phyloP scores from a whole-genome alignment of 2,329 filamentous ascomycete genomes.

The Chaetomium olivaceum region DNA sequence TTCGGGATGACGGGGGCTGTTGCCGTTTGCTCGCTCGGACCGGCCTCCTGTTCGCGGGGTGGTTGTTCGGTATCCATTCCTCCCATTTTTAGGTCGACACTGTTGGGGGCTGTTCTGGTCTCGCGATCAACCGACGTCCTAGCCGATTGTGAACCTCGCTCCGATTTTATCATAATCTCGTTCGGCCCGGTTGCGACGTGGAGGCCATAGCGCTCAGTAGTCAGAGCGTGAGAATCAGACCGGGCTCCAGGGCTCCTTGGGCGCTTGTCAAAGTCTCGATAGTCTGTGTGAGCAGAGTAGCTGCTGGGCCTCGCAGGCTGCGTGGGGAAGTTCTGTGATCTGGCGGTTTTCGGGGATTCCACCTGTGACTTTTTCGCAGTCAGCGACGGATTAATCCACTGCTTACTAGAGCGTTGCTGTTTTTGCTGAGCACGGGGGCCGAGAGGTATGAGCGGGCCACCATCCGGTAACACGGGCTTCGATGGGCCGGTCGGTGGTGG shows the following conservation, averaged over 20 bases:
- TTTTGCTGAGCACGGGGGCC: constrained; percentile 55
- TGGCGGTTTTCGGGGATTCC: constrained; percentile 54
- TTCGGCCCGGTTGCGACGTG: constrained; percentile 50
- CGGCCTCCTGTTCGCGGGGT: constrained; percentile 18
- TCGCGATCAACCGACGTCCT: constrained; percentile 39
- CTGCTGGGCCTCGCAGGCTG: constrained; percentile 43
- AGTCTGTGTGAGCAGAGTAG: constrained; percentile 41
- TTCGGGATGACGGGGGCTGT: constrained; percentile 23
- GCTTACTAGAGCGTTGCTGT: constrained; percentile 56
- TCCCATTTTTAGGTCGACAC: constrained; percentile 30
- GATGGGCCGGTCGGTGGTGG: constrained; percentile 46
- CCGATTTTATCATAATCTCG: constrained; percentile 47
- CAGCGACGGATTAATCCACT: constrained; percentile 59
- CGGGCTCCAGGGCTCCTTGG: constrained; percentile 57
- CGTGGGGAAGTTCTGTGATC: constrained; percentile 52
- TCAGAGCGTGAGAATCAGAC: constrained; percentile 42
- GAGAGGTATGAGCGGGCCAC: constrained; percentile 52
- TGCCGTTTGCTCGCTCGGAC: background rate
- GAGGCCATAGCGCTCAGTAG: constrained; percentile 40
- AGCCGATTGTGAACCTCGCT: constrained; percentile 43
- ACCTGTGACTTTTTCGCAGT: constrained; percentile 46
- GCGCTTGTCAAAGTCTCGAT: constrained; percentile 47
- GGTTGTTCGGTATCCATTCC: constrained; percentile 27
- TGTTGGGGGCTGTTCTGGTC: constrained; percentile 25
- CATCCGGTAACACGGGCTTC: constrained; percentile 46